Percentiles rank a stretch among this genome's conserved stretches.
phyloP scores from a whole-genome alignment of 2,329 filamentous ascomycete genomes.

The Aspergillus sojae region DNA sequence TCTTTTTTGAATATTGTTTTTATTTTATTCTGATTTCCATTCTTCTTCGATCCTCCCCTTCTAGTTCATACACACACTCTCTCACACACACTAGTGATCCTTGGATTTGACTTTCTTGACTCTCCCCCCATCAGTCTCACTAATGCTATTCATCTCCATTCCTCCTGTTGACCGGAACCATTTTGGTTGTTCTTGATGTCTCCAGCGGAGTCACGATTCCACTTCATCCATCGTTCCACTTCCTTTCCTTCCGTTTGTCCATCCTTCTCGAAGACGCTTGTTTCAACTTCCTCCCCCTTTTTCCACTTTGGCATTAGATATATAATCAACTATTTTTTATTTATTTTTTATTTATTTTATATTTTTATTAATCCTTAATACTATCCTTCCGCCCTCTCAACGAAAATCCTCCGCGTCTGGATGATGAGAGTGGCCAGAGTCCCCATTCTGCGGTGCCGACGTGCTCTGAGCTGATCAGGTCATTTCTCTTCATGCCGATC shows the following conservation, averaged over 20 bases:
- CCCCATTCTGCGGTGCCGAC: conserved; percentile 14
- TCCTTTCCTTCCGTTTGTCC: conserved; percentile 6
- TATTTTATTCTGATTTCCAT: neutral
- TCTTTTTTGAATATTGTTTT: neutral
- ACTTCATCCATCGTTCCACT: conserved; percentile 4
- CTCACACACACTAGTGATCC: neutral
- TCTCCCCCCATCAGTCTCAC: neutral
- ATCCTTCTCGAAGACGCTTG: neutral
- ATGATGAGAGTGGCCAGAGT: conserved; percentile 17
- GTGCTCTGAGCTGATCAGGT: conserved; percentile 17
- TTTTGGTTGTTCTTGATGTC: conserved; percentile 2
- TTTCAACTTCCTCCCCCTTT: neutral
- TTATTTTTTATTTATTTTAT: too few relatives aligned
- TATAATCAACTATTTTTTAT: neutral
- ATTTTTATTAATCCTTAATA: neutral
- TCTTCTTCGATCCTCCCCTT: neutral
- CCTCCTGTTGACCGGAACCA: neutral
- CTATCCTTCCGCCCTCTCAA: neutral
- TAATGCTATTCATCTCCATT: neutral
- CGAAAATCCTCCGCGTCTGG: neutral
- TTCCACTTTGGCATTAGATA: neutral
- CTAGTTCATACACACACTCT: neutral
- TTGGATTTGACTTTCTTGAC: neutral
- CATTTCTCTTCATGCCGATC: conserved; percentile 16
- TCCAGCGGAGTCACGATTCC: conserved; percentile 2